Conservation (phyloP, 2,329 filamentous ascomycete species). For the Myriosclerotinia curreyana region DNA sequence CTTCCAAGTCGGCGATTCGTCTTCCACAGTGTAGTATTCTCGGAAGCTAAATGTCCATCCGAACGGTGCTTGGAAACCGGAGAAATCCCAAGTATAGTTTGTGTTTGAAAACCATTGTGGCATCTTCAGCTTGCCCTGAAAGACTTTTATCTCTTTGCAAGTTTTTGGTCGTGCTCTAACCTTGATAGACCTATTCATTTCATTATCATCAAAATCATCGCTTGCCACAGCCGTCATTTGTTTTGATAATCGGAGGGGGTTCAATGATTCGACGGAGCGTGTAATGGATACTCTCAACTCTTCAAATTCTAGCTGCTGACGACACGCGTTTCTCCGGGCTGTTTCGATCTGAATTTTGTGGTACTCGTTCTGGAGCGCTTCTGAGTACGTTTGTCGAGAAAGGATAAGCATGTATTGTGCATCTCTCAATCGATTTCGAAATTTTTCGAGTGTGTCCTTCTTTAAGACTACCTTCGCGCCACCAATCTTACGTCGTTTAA, state of each 20-base stretch:
- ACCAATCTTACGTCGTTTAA: not conserved
- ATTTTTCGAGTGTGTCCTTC: not conserved
- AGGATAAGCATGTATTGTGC: conserved; percentile 2
- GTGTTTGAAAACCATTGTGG: not conserved
- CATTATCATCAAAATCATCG: not conserved
- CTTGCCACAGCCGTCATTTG: not conserved
- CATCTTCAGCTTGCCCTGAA: not conserved
- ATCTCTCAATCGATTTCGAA: not conserved
- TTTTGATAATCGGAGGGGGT: not conserved
- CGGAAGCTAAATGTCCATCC: not conserved
- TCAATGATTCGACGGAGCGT: not conserved
- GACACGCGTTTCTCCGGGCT: not conserved
- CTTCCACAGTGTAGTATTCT: not conserved
- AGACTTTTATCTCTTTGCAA: not conserved
- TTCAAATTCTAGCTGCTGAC: not conserved
- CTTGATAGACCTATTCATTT: not conserved
- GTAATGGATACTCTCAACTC: not conserved
- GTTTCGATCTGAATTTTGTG: not conserved
- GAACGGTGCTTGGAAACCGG: not conserved
- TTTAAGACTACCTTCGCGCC: not conserved
- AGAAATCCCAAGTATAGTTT: not conserved
- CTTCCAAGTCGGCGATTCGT: not conserved
- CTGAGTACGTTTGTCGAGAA: not conserved
- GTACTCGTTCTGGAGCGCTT: not conserved
- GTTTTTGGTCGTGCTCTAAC: not conserved